Evolutionary conservation across 75 land plant species (phyloP).

Genomic region (Cupressus sempervirens): DNA sequence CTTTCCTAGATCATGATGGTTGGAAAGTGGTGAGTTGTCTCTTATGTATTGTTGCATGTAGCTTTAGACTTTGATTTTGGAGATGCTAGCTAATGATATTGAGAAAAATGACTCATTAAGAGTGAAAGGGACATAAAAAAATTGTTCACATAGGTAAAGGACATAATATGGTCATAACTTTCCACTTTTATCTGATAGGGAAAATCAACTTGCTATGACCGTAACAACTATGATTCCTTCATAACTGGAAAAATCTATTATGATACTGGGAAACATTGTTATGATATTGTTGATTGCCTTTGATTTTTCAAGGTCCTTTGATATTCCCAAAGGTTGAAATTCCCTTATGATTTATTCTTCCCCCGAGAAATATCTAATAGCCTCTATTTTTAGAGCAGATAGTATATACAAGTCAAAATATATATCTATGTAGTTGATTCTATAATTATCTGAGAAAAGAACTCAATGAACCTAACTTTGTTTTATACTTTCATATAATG

Average conservation of each 20-base stretch:
- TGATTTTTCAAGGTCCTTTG: neutral
- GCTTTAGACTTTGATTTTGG: neutral
- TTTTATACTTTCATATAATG: neutral
- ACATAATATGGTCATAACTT: neutral
- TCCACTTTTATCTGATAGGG: no score
- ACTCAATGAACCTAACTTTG: neutral
- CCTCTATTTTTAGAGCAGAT: neutral
- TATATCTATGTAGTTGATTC: neutral
- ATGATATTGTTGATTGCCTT: neutral
- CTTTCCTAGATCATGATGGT: constrained; percentile 93
- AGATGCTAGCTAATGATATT: neutral
- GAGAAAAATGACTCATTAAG: neutral
- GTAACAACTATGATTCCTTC: neutral
- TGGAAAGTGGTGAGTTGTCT: constrained; percentile 82
- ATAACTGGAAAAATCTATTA: neutral
- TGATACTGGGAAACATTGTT: neutral
- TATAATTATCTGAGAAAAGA: neutral
- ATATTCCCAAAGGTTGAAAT: neutral
- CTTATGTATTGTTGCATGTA: neutral
- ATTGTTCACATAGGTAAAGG: neutral
- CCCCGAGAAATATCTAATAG: neutral
- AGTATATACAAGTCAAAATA: neutral
- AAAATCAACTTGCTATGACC: no score
- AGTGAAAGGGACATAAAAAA: no score
- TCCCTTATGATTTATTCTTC: neutral